Evolutionary conservation across 1,284 basidiomycete species (phyloP).

Genomic region (Ganoderma resinaceum): DNA sequence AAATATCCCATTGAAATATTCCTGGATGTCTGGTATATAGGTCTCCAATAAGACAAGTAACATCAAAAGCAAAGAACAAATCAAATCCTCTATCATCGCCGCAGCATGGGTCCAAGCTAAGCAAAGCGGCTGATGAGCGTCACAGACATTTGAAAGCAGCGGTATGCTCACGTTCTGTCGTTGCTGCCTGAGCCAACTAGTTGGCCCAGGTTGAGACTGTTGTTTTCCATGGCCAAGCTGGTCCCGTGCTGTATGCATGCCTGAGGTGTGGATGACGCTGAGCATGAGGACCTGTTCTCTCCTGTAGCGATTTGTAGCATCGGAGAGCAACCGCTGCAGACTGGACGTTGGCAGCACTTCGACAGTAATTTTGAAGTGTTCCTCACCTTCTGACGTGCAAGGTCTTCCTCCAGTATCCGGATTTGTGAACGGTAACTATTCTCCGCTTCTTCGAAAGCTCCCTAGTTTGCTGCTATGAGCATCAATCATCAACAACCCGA

Average conservation of each 20-base stretch:
- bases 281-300: conserved; percentile 85
- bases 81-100: conserved; percentile 34
- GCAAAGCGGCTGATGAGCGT: conserved; percentile 22
- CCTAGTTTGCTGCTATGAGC: conserved; percentile 43
- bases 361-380: too few relatives aligned
- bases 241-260: conserved; percentile 68
- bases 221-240: conserved; percentile 50
- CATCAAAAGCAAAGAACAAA: neutral
- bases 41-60: conserved; percentile 19
- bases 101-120: conserved; percentile 46
- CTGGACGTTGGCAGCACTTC: conserved; percentile 3
- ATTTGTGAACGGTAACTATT: conserved; percentile 74
- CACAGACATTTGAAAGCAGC: neutral
- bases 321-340: conserved; percentile 57
- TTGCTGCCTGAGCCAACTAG: conserved; percentile 69
- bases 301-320: conserved; percentile 68
- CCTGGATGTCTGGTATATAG: neutral
- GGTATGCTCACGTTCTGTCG: conserved; percentile 53
- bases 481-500: neutral
- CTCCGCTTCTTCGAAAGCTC: conserved; percentile 75
- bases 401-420: conserved; percentile 73
- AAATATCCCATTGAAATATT: neutral
- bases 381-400: conserved; percentile 63
- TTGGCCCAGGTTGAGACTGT: conserved; percentile 50
- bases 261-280: conserved; percentile 72